Percentiles rank a stretch among this genome's conserved stretches.
Evolutionary conservation across 768 basidiomycete species (phyloP).

Genomic region (Amanita rubescens): DNA sequence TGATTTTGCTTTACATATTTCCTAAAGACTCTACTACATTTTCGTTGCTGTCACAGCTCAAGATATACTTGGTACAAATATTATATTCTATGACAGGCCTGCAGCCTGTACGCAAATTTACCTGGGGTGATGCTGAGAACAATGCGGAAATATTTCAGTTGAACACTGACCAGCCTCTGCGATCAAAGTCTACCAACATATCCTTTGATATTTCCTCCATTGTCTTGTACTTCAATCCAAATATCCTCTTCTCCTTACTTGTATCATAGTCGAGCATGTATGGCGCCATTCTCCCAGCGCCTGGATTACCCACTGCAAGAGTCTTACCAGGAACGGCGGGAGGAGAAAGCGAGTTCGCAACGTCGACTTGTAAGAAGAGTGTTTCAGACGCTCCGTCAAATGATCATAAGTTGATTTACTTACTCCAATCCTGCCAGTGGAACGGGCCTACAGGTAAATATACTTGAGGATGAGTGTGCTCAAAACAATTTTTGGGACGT

Average conservation of each 20-base stretch:
- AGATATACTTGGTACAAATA: not conserved
- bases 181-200: constrained; percentile 2
- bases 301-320: constrained; percentile 16
- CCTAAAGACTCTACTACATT: too few relatives aligned
- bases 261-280: not conserved
- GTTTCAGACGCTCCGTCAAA: not conserved
- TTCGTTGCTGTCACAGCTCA: too few relatives aligned
- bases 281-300: not conserved
- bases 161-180: constrained; percentile 1
- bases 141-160: too few relatives aligned
- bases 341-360: constrained; percentile 20
- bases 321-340: constrained; percentile 19
- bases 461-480: not conserved
- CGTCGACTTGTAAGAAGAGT: constrained; percentile 22
- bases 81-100: too few relatives aligned
- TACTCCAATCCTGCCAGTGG: constrained; percentile 31
- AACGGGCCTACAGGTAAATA: constrained; percentile 15
- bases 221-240: constrained; percentile 4
- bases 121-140: too few relatives aligned
- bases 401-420: constrained; percentile 6
- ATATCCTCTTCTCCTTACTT: not conserved
- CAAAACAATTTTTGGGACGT: not conserved
- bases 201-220: constrained; percentile 10
- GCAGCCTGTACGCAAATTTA: too few relatives aligned
- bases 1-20: too few relatives aligned